phyloP scores from a whole-genome alignment of 2,329 filamentous ascomycete genomes.

The Pestalotiopsis sp. region DNA sequence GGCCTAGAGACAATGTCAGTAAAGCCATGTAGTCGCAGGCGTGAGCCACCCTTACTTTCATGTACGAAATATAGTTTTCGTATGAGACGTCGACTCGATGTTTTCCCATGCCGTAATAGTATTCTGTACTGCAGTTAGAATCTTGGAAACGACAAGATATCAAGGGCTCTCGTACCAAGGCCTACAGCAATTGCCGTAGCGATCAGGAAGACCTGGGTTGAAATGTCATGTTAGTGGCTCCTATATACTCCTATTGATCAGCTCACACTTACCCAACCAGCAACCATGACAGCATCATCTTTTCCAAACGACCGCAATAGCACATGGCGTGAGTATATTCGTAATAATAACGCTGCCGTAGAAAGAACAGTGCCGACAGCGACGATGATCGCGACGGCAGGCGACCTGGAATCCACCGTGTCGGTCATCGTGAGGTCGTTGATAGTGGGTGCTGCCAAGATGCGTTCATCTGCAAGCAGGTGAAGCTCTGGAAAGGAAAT shows the following conservation, averaged over 20 bases:
- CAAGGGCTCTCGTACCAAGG: not conserved
- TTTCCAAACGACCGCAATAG: slow-evolving; percentile 4
- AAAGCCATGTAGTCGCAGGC: not conserved
- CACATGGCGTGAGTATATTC: slow-evolving; percentile 1
- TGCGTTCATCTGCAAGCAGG: not conserved
- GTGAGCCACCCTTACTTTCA: not conserved
- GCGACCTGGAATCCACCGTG: not conserved
- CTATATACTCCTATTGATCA: not conserved
- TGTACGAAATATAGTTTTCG: not conserved
- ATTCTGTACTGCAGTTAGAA: not conserved
- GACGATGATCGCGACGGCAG: not conserved
- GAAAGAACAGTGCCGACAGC: not conserved
- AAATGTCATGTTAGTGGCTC: not conserved
- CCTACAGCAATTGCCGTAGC: not conserved
- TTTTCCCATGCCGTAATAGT: slow-evolving; percentile 5
- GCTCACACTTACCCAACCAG: not conserved
- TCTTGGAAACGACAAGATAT: not conserved
- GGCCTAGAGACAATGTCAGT: not conserved
- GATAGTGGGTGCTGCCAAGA: not conserved
- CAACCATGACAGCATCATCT: slow-evolving; percentile 3
- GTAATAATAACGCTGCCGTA: not conserved
- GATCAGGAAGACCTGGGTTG: not conserved
- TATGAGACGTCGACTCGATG: not conserved
- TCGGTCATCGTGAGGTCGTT: not conserved
- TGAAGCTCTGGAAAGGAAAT: not conserved